A percentile compares a stretch with the other conserved stretches of the same genome.
Conservation (phyloP, 805 yeast genomes). For the Starmerella sp. region DNA sequence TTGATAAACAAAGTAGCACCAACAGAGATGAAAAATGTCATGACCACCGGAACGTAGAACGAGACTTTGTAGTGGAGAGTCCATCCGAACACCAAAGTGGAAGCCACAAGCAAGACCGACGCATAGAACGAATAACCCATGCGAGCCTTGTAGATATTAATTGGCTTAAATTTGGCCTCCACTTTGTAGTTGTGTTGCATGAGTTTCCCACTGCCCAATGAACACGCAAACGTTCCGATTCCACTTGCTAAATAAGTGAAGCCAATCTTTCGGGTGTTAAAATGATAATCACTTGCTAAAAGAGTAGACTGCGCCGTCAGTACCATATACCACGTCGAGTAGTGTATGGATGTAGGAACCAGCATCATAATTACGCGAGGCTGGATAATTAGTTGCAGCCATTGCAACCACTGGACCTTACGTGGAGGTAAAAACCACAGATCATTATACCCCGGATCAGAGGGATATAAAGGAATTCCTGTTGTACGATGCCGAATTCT, state of each 20-base stretch:
- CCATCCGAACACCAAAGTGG: slow-evolving; percentile 60
- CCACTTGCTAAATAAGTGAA: slow-evolving; percentile 68
- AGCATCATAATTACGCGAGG: slow-evolving; percentile 40
- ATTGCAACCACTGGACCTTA: slow-evolving; percentile 19
- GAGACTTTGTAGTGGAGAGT: slow-evolving; percentile 40
- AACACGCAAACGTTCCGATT: slow-evolving; percentile 49
- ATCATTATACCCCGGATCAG: slow-evolving; percentile 17
- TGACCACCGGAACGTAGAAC: slow-evolving; percentile 46
- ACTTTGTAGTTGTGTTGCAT: slow-evolving; percentile 42
- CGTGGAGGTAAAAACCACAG: slow-evolving; percentile 21
- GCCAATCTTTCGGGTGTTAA: slow-evolving; percentile 50
- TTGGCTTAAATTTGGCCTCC: slow-evolving; percentile 19
- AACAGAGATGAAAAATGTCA: slow-evolving; percentile 46
- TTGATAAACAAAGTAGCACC: slow-evolving; percentile 50
- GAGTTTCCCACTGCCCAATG: slow-evolving; percentile 46
- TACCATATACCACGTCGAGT: slow-evolving; percentile 60
- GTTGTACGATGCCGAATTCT: slow-evolving; percentile 13
- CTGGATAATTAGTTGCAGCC: slow-evolving; percentile 37
- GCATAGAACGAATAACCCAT: slow-evolving; percentile 39
- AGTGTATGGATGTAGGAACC: slow-evolving; percentile 50
- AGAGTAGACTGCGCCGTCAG: slow-evolving; percentile 54
- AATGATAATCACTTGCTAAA: slow-evolving; percentile 40
- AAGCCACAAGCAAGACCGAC: slow-evolving; percentile 32
- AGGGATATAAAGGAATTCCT: slow-evolving; percentile 23
- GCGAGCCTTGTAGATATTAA: slow-evolving; percentile 41